phyloP scores from a whole-genome alignment of 2,329 filamentous ascomycete species.

The Ophiocordyceps unilateralis region DNA sequence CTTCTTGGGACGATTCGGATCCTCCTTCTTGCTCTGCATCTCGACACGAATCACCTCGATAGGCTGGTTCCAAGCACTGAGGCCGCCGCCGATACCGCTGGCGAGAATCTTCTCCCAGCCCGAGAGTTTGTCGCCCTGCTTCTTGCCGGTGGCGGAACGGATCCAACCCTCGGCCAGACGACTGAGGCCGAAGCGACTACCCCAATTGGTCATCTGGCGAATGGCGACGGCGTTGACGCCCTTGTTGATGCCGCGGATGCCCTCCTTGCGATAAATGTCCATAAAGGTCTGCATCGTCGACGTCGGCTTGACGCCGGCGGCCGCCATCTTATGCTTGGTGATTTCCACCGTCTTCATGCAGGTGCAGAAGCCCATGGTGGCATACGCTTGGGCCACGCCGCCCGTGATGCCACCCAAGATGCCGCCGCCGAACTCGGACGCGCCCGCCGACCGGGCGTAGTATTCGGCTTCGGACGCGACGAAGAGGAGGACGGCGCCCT shows the following conservation, averaged over 20 bases:
- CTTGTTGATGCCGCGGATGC: constrained; percentile 91
- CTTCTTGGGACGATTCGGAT: constrained; percentile 97
- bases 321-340: constrained; percentile 90
- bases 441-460: constrained; percentile 71
- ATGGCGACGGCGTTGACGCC: constrained; percentile 98
- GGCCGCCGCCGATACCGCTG: constrained; percentile 73
- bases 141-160: constrained; percentile 61
- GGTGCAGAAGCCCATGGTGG: constrained; percentile 99
- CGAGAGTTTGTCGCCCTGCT: constrained; percentile 58
- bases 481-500: constrained; percentile 96
- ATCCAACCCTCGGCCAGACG: constrained; percentile 84
- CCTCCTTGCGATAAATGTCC: constrained; percentile 90
- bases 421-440: constrained; percentile 71
- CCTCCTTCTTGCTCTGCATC: constrained; percentile 98
- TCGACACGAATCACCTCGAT: constrained; percentile 99
- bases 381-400: constrained; percentile 94
- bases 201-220: constrained; percentile 99
- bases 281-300: constrained; percentile 91
- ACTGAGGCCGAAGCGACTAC: constrained; percentile 83
- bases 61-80: constrained; percentile 97
- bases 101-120: constrained; percentile 79
- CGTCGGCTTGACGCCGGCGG: constrained; percentile 65
- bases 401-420: constrained; percentile 85
- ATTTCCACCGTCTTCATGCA: constrained; percentile 99
- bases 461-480: constrained; percentile 97